Percentiles rank a stretch among this genome's conserved stretches.
phyloP scores from a whole-genome alignment of 306 rosid genomes.

The Abrus precatorius region DNA sequence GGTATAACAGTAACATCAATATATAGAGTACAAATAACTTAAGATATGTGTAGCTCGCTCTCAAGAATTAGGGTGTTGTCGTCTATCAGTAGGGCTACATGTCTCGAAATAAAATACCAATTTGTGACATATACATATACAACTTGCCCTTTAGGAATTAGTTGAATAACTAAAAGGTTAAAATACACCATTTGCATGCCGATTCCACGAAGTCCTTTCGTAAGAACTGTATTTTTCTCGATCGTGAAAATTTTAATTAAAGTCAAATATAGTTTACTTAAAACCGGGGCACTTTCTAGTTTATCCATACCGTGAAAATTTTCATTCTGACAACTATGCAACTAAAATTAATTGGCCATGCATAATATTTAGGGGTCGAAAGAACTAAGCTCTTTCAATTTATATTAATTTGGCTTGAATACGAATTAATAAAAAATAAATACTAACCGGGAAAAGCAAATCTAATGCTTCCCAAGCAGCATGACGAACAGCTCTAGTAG shows the following conservation, averaged over 20 bases:
- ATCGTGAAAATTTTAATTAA: background rate
- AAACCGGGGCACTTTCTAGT: background rate
- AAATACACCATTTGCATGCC: background rate
- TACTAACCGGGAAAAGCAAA: conserved; percentile 88
- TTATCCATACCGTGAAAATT: background rate
- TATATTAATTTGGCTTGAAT: background rate
- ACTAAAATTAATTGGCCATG: background rate
- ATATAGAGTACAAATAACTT: background rate
- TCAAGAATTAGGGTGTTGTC: conserved; percentile 5
- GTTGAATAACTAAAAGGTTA: background rate
- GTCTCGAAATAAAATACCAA: background rate
- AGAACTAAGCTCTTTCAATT: background rate
- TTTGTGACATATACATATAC: background rate
- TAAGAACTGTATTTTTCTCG: conserved; percentile 1
- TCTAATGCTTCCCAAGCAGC: conserved; percentile 99
- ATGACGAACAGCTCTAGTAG: conserved; percentile 97
- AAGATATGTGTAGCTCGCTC: background rate
- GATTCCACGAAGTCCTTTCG: background rate
- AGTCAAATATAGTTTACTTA: background rate
- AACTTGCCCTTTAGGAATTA: background rate
- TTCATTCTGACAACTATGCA: background rate
- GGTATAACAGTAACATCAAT: background rate
- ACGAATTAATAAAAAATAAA: background rate
- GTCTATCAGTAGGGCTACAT: background rate
- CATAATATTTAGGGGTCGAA: background rate